Evolutionary conservation across 371 early-diverging fungal species (phyloP).

Genomic region (Nematocida sp.): DNA sequence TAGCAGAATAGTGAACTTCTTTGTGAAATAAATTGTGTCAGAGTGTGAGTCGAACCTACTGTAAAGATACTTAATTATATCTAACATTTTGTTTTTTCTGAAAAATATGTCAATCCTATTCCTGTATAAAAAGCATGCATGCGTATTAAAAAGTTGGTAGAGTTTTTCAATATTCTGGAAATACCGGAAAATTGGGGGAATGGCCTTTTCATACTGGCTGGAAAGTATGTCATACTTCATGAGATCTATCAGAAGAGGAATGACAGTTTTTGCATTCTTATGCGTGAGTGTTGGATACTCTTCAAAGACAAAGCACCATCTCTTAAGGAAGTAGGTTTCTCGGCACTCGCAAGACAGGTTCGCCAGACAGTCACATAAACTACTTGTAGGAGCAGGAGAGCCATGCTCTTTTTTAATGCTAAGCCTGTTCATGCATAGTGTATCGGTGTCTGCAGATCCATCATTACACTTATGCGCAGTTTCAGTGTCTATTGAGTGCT

Average conservation of each 20-base stretch:
- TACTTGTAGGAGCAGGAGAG: not conserved
- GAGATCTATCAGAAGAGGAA: conserved; percentile 42
- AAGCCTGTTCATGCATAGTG: conserved; percentile 4
- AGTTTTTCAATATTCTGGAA: conserved; percentile 7
- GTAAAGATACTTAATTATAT: not conserved
- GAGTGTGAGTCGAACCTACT: not conserved
- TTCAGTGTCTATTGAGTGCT: not conserved
- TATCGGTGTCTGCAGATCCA: not conserved
- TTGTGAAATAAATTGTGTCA: conserved; percentile 40
- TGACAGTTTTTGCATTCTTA: conserved; percentile 23
- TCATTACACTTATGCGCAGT: not conserved
- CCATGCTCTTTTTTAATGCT: not conserved
- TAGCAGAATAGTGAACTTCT: conserved; percentile 26
- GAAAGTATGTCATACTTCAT: conserved; percentile 28
- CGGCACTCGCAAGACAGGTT: not conserved
- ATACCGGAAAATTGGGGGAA: not conserved
- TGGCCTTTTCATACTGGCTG: not conserved
- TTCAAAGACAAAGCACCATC: conserved; percentile 49
- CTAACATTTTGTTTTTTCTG: not conserved
- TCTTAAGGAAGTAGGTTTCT: conserved; percentile 14
- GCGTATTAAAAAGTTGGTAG: not conserved
- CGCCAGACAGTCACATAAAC: not conserved
- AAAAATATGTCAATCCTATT: conserved; percentile 6
- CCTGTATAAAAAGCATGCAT: conserved; percentile 15
- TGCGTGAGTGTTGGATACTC: conserved; percentile 24